Evolutionary conservation across 2,329 filamentous ascomycete genomes (phyloP), one percentile per base, ranked within the genome.

Genomic region (Calonectria hawksworthii): DNA sequence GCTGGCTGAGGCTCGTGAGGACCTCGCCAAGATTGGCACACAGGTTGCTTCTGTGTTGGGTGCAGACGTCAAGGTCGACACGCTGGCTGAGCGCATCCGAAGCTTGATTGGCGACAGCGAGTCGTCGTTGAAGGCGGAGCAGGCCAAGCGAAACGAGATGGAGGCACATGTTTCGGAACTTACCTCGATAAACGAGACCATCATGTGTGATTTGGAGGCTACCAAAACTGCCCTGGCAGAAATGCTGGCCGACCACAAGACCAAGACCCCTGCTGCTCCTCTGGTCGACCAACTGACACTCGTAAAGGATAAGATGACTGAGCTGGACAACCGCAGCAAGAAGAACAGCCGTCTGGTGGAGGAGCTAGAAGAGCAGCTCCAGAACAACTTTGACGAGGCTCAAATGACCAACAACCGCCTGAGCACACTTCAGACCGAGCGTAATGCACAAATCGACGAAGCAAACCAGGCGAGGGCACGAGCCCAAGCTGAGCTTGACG

Each of bases 311-410:
- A 92, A 92, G 82, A 92, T 94, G 85, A 81, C 83, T 10, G 91
- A 93, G 54, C 85, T 94, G 28, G 90, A 93, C 80, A 88, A 84
- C 52, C 90, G 90, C 86, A 98, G 98, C 88, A 93, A 95, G 87
- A 98, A 98, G 90, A 98, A 97, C 85, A 94, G 95, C 52, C 93
- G 95, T 28, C 89, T 99, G 16, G 95, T 99, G 11, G 95, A 99
- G 84, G 96, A 99, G 86, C 92, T 99, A 7, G 97, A 99, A 85
- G 96, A 99, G 81, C 97, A 99, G 85, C 92, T 99, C 69, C 96
- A 96, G 83, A 95, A 91, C 83, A 98, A 97, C 86, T 99, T 96
- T 85, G 97, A 99, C 82, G 95, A 98, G 83, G 96, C 96, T 74
- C 95, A 98, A 82, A 89, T 92, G 74, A 93, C 93, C 16, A 96